phyloP scores from a whole-genome alignment of 352 stramenopile genomes.

The Porosira glacialis region DNA sequence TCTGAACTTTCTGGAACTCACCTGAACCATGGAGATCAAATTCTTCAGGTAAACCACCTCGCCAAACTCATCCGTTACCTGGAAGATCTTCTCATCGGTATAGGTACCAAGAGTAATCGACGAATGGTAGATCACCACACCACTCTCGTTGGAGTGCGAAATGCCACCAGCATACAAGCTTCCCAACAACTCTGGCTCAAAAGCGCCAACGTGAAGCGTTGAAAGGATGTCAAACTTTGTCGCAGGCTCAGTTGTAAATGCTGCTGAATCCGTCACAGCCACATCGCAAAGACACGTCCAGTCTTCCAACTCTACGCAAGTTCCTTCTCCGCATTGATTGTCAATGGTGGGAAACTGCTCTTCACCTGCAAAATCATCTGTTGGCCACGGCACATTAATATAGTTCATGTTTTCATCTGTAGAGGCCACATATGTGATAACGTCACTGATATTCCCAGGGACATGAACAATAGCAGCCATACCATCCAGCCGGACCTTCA shows the following conservation, averaged over 20 bases:
- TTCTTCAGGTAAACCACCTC: conserved; percentile 54
- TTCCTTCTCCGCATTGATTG: conserved; percentile 43
- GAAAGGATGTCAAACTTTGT: conserved; percentile 55
- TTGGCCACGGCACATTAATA: not conserved
- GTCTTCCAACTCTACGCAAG: conserved; percentile 33
- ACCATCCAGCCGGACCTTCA: conserved; percentile 56
- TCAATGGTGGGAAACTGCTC: conserved; percentile 34
- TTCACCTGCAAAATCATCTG: conserved; percentile 42
- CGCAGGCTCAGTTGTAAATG: conserved; percentile 50
- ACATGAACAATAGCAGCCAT: conserved; percentile 60
- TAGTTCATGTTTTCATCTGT: too few species aligned
- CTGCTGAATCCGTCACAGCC: conserved; percentile 30
- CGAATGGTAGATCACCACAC: conserved; percentile 41
- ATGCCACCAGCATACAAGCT: conserved; percentile 21
- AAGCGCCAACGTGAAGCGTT: conserved; percentile 53
- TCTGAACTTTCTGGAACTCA: conserved; percentile 38
- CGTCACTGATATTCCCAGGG: too few species aligned
- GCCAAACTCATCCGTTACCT: conserved; percentile 53
- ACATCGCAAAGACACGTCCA: conserved; percentile 52
- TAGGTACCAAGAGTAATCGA: conserved; percentile 23
- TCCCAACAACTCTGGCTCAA: conserved; percentile 37
- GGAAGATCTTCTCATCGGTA: conserved; percentile 55
- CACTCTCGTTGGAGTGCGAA: too few species aligned
- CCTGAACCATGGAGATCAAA: conserved; percentile 47
- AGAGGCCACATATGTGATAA: too few species aligned